Conservation (phyloP, 2,329 filamentous ascomycete species). For the Endoconidiophora polonica region DNA sequence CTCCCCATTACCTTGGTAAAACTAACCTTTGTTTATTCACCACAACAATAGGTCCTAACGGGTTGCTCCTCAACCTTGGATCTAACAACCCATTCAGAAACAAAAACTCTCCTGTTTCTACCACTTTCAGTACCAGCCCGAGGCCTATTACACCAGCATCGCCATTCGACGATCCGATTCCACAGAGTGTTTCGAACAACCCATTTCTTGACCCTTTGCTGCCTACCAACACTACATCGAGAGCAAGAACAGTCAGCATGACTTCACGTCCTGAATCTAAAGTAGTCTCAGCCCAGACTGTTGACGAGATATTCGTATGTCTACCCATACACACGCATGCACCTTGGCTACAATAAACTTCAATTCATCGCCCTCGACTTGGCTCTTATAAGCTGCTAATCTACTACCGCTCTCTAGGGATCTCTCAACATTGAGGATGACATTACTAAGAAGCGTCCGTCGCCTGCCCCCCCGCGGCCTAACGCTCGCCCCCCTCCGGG, state of each 20-base stretch:
- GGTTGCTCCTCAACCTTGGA: constrained; percentile 49
- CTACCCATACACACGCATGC: background rate
- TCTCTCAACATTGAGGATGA: constrained; percentile 44
- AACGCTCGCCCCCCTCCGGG: constrained; percentile 13
- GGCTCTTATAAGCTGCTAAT: background rate
- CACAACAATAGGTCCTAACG: constrained; percentile 22
- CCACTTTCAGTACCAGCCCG: constrained; percentile 20
- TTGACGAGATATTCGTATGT: constrained; percentile 66
- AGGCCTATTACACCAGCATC: constrained; percentile 27
- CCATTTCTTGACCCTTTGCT: constrained; percentile 48
- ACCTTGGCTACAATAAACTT: background rate
- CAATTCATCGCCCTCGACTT: background rate
- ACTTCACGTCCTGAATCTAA: constrained; percentile 28
- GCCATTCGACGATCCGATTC: constrained; percentile 39
- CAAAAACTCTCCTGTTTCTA: constrained; percentile 38
- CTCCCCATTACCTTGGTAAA: constrained; percentile 24
- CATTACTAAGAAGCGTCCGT: constrained; percentile 38
- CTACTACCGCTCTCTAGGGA: background rate
- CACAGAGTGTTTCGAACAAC: constrained; percentile 52
- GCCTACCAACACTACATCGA: background rate
- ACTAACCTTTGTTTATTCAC: constrained; percentile 31
- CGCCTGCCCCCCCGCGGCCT: constrained; percentile 15
- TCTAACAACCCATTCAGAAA: constrained; percentile 75
- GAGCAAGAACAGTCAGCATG: constrained; percentile 22
- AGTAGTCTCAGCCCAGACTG: constrained; percentile 28